These are phyloP conservation scores for Gnetum montanum DNA, from an alignment of 75 land plant genomes.

Conservation along the genomic window DNA sequence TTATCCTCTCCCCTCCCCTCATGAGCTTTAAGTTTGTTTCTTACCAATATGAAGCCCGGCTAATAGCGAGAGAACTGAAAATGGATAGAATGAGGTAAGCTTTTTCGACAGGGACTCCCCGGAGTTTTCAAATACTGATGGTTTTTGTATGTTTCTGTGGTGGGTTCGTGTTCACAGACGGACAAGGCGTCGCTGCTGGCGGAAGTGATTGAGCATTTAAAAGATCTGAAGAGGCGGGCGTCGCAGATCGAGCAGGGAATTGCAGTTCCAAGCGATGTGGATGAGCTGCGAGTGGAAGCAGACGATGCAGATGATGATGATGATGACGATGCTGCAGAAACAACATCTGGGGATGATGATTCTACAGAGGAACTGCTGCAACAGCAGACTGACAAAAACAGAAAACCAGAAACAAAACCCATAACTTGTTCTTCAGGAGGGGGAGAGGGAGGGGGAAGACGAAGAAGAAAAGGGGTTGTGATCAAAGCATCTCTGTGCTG, in stretches of 20 bases:
- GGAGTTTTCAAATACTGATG: too few species aligned
- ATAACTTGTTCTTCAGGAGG: too few species aligned
- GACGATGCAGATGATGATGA: slow-evolving; percentile 8
- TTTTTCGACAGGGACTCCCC: too few species aligned
- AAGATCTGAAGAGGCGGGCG: slow-evolving; percentile 45
- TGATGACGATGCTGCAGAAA: background rate
- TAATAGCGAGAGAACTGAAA: too few species aligned
- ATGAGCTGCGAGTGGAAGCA: slow-evolving; percentile 57
- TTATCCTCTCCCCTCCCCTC: background rate
- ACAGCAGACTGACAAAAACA: slow-evolving; percentile 13
- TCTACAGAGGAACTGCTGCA: slow-evolving; percentile 19
- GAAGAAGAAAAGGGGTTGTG: too few species aligned
- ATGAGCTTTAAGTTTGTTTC: too few species aligned
- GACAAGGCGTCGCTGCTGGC: slow-evolving; percentile 81
- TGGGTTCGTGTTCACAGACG: too few species aligned
- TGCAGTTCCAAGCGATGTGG: slow-evolving; percentile 55
- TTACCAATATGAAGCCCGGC: too few species aligned
- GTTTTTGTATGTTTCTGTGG: too few species aligned
- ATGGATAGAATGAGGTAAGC: too few species aligned
- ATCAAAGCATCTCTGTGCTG: slow-evolving; percentile 60
- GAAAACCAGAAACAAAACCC: background rate
- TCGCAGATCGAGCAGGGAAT: slow-evolving; percentile 36
- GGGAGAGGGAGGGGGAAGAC: slow-evolving; percentile 8
- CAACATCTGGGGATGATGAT: slow-evolving; percentile 5
- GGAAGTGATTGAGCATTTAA: slow-evolving; percentile 67